Evolutionary conservation across 2,329 filamentous ascomycete species (phyloP).

Genomic region (Fusarium liriodendri): DNA sequence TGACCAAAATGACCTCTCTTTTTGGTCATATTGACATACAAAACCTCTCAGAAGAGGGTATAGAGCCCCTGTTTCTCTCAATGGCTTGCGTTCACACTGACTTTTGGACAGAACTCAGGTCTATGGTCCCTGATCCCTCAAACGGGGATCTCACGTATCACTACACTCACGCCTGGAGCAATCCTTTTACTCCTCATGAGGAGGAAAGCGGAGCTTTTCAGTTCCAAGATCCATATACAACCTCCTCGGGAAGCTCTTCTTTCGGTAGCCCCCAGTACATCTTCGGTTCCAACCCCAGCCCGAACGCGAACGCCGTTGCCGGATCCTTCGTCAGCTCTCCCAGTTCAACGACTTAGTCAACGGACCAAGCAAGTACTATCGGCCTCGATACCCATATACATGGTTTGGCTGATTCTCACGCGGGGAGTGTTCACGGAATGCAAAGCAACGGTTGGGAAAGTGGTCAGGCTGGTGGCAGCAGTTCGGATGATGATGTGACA

Average conservation of each 20-base stretch:
- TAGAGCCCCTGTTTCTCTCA: no score
- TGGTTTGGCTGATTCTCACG: slow-evolving; percentile 21
- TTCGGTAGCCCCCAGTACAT: no score
- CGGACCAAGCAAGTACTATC: slow-evolving; percentile 19
- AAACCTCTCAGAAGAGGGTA: slow-evolving; percentile 11
- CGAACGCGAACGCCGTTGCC: neutral
- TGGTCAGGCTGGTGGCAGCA: neutral
- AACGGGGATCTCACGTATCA: neutral
- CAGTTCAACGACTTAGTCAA: slow-evolving; percentile 26
- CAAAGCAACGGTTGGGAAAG: slow-evolving; percentile 1
- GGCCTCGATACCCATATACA: slow-evolving; percentile 3
- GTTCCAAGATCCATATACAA: neutral
- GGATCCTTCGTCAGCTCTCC: slow-evolving; percentile 9
- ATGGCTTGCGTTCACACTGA: neutral
- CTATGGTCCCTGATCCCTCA: neutral
- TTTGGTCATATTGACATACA: slow-evolving; percentile 14
- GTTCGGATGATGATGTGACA: neutral
- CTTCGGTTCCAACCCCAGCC: neutral
- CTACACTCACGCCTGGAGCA: neutral
- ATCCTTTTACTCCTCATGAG: neutral
- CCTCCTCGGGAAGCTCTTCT: neutral
- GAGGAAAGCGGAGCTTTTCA: neutral
- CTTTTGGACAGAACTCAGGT: neutral
- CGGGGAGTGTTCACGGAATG: slow-evolving; percentile 8
- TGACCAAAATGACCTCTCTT: slow-evolving; percentile 3